phyloP scores from a whole-genome alignment of 306 rosid species.

The Lotus japonicus region DNA sequence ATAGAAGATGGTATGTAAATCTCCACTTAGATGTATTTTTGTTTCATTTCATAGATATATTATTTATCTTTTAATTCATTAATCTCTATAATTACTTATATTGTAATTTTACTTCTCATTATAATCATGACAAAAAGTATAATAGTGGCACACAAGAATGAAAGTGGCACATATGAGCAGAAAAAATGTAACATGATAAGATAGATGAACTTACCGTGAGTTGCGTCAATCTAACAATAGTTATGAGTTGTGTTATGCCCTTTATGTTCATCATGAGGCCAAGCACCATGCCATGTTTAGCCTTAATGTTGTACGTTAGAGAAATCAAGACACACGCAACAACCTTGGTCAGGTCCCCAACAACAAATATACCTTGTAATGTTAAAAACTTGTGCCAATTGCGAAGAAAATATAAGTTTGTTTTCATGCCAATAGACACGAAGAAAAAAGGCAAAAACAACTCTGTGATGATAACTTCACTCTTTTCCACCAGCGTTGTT shows the following conservation, averaged over 20 bases:
- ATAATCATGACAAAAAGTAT: not conserved
- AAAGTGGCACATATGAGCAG: too few relatives aligned
- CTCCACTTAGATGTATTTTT: too few relatives aligned
- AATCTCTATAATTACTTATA: not conserved
- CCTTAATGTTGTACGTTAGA: conserved; percentile 21
- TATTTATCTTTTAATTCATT: not conserved
- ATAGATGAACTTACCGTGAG: not conserved
- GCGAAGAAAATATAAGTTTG: not conserved
- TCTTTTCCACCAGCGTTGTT: conserved; percentile 16
- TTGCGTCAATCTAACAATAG: not conserved
- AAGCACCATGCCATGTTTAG: conserved; percentile 24
- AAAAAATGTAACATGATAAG: too few relatives aligned
- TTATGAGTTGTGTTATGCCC: conserved; percentile 36
- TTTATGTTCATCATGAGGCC: conserved; percentile 38
- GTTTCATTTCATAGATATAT: not conserved
- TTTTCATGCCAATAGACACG: not conserved
- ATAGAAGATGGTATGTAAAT: too few relatives aligned
- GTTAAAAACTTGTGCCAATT: not conserved
- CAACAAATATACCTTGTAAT: conserved; percentile 12
- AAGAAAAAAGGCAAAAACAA: conserved; percentile 28
- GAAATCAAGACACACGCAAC: conserved; percentile 17
- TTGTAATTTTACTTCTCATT: not conserved
- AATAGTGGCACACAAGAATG: not conserved
- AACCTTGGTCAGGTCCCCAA: conserved; percentile 13
- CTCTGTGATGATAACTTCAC: not conserved